Percentiles rank a stretch among this genome's conserved stretches.
Conservation (phyloP, 176 grass and related monocot genomes). For the Phyllostachys edulis region DNA sequence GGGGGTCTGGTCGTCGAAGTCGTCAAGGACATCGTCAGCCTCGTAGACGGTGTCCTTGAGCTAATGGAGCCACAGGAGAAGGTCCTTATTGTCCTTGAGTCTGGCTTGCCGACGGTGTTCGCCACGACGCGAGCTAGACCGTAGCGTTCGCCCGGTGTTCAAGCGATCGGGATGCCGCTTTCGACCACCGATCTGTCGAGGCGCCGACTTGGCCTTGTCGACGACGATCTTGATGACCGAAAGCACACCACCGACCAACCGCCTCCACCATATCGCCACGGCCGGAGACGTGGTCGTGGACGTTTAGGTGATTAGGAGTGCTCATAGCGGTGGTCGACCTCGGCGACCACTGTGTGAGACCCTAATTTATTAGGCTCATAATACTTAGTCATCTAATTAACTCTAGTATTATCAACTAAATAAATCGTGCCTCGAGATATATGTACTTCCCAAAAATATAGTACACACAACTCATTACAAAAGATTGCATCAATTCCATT, state of each 20-base stretch:
- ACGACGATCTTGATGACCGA: conserved; percentile 34
- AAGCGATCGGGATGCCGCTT: conserved; percentile 22
- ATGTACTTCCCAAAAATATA: no score
- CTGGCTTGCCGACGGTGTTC: conserved; percentile 11
- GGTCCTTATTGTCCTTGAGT: not conserved
- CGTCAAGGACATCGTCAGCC: conserved; percentile 46
- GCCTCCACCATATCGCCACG: conserved; percentile 35
- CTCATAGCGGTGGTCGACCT: no score
- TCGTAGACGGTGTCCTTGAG: conserved; percentile 47
- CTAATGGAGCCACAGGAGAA: conserved; percentile 31
- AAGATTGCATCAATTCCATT: no score
- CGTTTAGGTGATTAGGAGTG: not conserved
- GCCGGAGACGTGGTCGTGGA: not conserved
- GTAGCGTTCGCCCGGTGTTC: not conserved
- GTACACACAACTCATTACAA: no score
- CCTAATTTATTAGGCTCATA: no score
- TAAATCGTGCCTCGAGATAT: no score
- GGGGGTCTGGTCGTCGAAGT: conserved; percentile 11
- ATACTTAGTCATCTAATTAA: no score
- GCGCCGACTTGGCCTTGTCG: conserved; percentile 34
- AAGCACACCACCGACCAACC: conserved; percentile 42
- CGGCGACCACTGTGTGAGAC: no score
- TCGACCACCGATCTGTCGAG: conserved; percentile 12
- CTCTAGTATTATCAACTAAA: no score
- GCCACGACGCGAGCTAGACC: not conserved